These are phyloP conservation scores for Amphibolis antarctica DNA, from an alignment of 106 monocot species.

Conservation along the genomic window DNA sequence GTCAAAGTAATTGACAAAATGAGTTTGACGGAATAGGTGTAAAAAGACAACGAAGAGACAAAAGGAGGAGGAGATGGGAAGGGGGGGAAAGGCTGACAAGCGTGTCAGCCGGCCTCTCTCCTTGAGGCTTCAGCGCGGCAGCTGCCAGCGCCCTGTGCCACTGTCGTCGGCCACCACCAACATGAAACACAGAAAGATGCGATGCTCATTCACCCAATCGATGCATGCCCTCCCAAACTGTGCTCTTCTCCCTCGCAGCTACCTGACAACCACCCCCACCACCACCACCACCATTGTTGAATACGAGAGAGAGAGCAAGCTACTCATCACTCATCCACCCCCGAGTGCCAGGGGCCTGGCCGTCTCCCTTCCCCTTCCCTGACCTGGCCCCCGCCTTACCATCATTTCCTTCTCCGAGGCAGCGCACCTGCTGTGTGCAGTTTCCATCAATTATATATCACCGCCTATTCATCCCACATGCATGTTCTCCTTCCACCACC, in stretches of 20 bases:
- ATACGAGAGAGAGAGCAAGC: background rate
- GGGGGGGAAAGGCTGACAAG: background rate
- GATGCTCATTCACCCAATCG: slow-evolving; percentile 3
- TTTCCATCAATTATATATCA: no score
- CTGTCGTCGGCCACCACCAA: background rate
- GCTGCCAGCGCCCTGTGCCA: background rate
- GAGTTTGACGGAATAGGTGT: no score
- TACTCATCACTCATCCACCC: background rate
- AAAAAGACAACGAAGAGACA: background rate
- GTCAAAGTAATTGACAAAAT: no score
- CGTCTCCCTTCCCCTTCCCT: no score
- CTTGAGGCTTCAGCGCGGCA: no score
- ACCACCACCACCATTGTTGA: background rate
- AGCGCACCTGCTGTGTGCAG: no score
- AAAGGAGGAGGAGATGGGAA: background rate
- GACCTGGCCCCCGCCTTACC: no score
- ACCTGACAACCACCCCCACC: background rate
- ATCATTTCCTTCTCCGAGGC: no score
- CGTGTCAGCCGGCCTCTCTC: background rate
- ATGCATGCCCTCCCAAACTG: slow-evolving; percentile 5
- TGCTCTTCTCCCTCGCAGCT: background rate
- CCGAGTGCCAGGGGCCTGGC: background rate
- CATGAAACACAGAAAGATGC: background rate
- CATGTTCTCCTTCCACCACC: background rate
- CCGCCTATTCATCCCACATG: background rate